Conservation (phyloP, 306 rosid species). For the Cucurbita argyrosperma region DNA sequence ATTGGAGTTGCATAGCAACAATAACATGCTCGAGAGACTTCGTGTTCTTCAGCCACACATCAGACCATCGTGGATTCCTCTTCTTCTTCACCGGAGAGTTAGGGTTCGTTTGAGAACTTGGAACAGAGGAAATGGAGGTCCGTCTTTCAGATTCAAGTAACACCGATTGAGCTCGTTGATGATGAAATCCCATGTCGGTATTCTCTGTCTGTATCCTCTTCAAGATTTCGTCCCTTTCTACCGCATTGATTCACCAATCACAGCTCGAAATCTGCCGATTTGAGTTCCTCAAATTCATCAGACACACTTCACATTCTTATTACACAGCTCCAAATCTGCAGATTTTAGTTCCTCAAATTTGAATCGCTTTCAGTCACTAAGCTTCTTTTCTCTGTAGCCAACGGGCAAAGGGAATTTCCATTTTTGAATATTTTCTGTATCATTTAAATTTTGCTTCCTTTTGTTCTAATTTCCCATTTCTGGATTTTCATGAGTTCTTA, state of each 20-base stretch:
- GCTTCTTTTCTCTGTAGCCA: not conserved
- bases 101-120: slow-evolving; percentile 8
- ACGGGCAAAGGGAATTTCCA: slow-evolving; percentile 1
- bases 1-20: slow-evolving; percentile 48
- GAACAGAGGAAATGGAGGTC: slow-evolving; percentile 14
- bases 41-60: slow-evolving; percentile 44
- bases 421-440: slow-evolving; percentile 10
- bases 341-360: not conserved
- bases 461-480: not conserved
- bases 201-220: not conserved
- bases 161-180: slow-evolving; percentile 16
- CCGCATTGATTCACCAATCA: not conserved
- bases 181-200: not conserved
- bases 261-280: not conserved
- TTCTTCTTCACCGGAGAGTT: slow-evolving; percentile 21
- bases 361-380: not conserved
- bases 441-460: not conserved
- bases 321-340: no score
- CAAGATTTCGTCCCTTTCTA: not conserved
- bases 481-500: no score
- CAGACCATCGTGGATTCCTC: slow-evolving; percentile 42
- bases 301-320: not conserved
- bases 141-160: slow-evolving; percentile 23
- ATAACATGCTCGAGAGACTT: slow-evolving; percentile 36
- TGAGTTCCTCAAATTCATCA: not conserved